phyloP scores from a whole-genome alignment of 371 early-diverging fungal species.

The Basidiobolus meristosporus region DNA sequence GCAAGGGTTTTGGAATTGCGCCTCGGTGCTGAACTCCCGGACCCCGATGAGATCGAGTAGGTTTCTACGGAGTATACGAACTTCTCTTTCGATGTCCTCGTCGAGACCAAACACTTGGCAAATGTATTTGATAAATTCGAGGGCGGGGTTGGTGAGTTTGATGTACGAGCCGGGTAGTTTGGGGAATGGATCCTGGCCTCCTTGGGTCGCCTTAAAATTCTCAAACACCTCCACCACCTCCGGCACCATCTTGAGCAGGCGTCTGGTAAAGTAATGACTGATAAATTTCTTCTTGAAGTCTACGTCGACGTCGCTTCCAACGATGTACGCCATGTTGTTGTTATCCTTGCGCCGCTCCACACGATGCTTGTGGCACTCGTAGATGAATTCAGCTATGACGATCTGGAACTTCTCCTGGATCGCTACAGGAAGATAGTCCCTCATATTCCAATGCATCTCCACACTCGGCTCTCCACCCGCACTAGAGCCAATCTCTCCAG shows the following conservation, averaged over 20 bases:
- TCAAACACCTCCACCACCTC: neutral
- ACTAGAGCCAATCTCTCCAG: slow-evolving; percentile 8
- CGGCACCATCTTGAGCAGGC: slow-evolving; percentile 21
- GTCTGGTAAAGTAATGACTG: slow-evolving; percentile 18
- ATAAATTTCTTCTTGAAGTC: slow-evolving; percentile 18
- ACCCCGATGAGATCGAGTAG: slow-evolving; percentile 43
- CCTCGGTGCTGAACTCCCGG: slow-evolving; percentile 59
- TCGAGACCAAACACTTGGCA: slow-evolving; percentile 59
- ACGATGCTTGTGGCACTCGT: slow-evolving; percentile 12
- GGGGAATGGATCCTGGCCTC: slow-evolving; percentile 25
- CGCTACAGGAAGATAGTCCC: slow-evolving; percentile 58
- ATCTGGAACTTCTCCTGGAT: slow-evolving; percentile 43
- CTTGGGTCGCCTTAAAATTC: slow-evolving; percentile 4
- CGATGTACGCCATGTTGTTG: neutral
- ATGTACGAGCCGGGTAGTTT: slow-evolving; percentile 41
- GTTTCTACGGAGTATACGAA: slow-evolving; percentile 53
- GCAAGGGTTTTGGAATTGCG: slow-evolving; percentile 62
- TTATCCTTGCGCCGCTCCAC: neutral
- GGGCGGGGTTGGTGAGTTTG: slow-evolving; percentile 30
- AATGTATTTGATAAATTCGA: slow-evolving; percentile 60
- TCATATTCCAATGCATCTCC: slow-evolving; percentile 77
- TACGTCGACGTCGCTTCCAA: neutral
- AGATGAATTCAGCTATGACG: slow-evolving; percentile 28
- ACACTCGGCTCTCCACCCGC: slow-evolving; percentile 8
- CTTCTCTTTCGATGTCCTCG: slow-evolving; percentile 25